Base-by-base conservation (phyloP, 176 grass and related monocot genomes). In the Poa pratensis region DNA sequence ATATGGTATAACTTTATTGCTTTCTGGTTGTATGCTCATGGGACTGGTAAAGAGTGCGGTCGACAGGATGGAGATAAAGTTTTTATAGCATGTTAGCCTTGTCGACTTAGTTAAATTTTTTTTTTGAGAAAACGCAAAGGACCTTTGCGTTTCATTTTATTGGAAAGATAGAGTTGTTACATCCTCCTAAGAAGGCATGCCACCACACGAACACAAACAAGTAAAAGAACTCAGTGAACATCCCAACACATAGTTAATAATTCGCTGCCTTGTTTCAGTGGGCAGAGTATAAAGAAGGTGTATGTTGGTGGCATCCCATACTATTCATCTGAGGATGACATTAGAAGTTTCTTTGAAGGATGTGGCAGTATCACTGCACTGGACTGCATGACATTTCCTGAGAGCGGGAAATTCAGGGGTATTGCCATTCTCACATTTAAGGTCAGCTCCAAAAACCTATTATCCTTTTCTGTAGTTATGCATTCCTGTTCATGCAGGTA, bases 251-350 rank as follows among this genome's bases (percentile, higher is more conserved):
- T 23, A 69, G 62, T 13, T 53, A 73, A 84, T 84, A 26, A 5
- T 83, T 80, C 22, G 19, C 40, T 15, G 51, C 40, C 17, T 71
- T 61, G 24, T 94, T 89, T 87, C 89, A 98, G 91, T 52, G 89
- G 90, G 77, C 57, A 95, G 76, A 89, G 72, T 63, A 35, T 69
- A 58, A 95, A 98, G 73, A 97, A 95, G 89, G 89, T 95, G 61
- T 98, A 95, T 89, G 93, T 94, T 83, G 96, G 96, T 81, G 96
- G 96, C 37, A 95, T 98, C 58, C 96, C 96, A 5, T 98, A 98
- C 73, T 98, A 98, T 82, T 98, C 92, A 48, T 90, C 89, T 50
- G 93, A 95, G 78, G 93, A 98, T 83, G 96, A 98, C 77, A 98
- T 98, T 78, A 92, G 88, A 85, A 94, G 93, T 61, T 98, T 95